phyloP scores from a whole-genome alignment of 2,329 filamentous ascomycete species.

The Ascochyta clinopodiicola region DNA sequence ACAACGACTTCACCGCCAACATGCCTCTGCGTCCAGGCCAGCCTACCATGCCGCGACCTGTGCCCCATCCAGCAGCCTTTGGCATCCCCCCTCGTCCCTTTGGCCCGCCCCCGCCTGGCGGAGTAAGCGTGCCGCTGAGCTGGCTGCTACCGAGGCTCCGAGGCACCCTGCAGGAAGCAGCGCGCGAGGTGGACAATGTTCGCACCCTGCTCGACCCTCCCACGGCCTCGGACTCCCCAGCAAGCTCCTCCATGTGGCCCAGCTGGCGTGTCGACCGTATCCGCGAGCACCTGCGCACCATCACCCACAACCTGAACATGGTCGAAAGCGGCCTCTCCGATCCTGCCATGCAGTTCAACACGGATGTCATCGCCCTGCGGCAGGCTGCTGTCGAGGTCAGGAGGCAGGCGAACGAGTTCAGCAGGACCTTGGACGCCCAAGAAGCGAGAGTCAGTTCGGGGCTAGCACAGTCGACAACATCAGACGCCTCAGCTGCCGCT shows the following conservation, averaged over 20 bases:
- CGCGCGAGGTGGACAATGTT: slow-evolving; percentile 43
- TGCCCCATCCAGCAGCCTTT: slow-evolving; percentile 31
- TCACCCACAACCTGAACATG: slow-evolving; percentile 33
- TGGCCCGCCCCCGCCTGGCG: slow-evolving; percentile 21
- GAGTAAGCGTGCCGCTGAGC: slow-evolving; percentile 21
- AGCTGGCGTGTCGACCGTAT: slow-evolving; percentile 40
- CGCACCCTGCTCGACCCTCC: slow-evolving; percentile 24
- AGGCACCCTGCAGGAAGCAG: slow-evolving; percentile 32
- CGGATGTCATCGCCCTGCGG: slow-evolving; percentile 39
- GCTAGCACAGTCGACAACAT: not conserved
- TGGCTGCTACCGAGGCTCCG: slow-evolving; percentile 30
- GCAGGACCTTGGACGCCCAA: slow-evolving; percentile 27
- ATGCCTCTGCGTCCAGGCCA: slow-evolving; percentile 32
- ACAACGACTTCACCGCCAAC: slow-evolving; percentile 54
- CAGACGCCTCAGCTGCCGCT: slow-evolving; percentile 4
- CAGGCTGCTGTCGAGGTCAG: slow-evolving; percentile 38
- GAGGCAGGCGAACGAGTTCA: slow-evolving; percentile 31
- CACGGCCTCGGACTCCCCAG: slow-evolving; percentile 10
- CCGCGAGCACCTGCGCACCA: slow-evolving; percentile 33
- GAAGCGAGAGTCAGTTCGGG: slow-evolving; percentile 4
- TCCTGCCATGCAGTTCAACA: slow-evolving; percentile 35
- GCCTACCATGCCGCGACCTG: slow-evolving; percentile 30
- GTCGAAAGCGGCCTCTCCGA: slow-evolving; percentile 38
- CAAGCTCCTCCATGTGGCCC: slow-evolving; percentile 22
- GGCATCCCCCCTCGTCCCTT: slow-evolving; percentile 25